A percentile compares a stretch with the other conserved stretches of the same genome.
phyloP scores from a whole-genome alignment of 106 monocot species.

The Triglochin maritima region DNA sequence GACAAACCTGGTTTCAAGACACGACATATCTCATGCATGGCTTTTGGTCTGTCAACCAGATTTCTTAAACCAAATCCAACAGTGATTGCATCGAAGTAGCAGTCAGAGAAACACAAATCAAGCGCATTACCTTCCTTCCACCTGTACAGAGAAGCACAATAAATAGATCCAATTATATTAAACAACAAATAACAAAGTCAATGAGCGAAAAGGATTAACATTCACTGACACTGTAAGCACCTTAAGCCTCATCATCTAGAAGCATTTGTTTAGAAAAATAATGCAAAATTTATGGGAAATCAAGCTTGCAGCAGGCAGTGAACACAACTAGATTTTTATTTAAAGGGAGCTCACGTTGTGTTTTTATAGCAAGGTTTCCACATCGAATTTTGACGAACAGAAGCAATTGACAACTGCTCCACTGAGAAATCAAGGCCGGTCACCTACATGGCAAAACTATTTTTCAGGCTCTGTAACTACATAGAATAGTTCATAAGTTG shows the following conservation, averaged over 20 bases:
- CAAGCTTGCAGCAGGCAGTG: no score
- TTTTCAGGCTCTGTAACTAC: no score
- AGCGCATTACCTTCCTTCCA: constrained; percentile 95
- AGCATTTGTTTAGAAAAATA: no score
- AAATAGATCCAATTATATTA: not conserved
- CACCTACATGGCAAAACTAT: not conserved
- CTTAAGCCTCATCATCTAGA: no score
- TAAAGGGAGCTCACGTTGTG: constrained; percentile 51
- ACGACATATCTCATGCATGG: constrained; percentile 65
- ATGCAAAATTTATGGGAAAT: no score
- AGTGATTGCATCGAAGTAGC: constrained; percentile 78
- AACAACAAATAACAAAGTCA: not conserved
- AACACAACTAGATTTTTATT: not conserved
- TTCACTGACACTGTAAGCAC: no score
- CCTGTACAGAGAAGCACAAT: constrained; percentile 13
- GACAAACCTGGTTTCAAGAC: constrained; percentile 83
- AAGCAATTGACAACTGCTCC: constrained; percentile 54
- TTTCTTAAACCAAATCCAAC: constrained; percentile 86
- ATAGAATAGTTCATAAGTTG: no score
- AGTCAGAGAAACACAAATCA: constrained; percentile 45
- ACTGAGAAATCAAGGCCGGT: constrained; percentile 74
- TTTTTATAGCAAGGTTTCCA: constrained; percentile 82
- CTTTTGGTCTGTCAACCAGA: constrained; percentile 55
- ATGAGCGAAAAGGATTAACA: no score
- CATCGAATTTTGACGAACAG: constrained; percentile 35